Conservation (phyloP, 208 protist species). For the Acanthamoeba quina region DNA sequence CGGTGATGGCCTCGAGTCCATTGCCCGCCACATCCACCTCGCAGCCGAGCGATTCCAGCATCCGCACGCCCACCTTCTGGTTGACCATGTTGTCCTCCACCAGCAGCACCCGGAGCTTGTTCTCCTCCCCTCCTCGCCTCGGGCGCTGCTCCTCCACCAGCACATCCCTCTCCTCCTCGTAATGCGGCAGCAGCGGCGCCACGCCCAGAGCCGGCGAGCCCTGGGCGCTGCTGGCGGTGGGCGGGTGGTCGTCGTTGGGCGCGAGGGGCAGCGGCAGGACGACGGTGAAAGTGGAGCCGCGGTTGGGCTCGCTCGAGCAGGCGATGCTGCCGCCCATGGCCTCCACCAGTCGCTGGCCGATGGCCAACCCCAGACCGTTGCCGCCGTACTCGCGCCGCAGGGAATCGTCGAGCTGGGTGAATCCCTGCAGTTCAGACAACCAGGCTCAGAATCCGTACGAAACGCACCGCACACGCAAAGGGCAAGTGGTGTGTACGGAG, state of each 20-base stretch:
- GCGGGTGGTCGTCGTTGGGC: too few relatives aligned
- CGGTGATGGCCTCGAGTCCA: not conserved
- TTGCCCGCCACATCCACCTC: not conserved
- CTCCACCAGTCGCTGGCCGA: constrained; percentile 79
- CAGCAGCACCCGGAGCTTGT: not conserved
- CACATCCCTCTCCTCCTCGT: not conserved
- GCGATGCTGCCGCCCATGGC: not conserved
- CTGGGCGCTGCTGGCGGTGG: not conserved
- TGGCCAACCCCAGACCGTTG: constrained; percentile 81
- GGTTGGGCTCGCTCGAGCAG: not conserved
- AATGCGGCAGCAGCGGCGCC: too few relatives aligned
- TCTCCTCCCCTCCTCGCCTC: not conserved
- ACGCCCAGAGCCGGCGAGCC: too few relatives aligned
- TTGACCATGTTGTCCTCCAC: constrained; percentile 25
- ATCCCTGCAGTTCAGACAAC: constrained; percentile 71
- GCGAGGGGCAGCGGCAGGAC: not conserved
- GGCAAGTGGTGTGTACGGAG: not conserved
- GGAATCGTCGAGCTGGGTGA: constrained; percentile 72
- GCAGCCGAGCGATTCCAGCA: not conserved
- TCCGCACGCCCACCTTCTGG: constrained; percentile 15
- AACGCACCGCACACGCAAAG: too few relatives aligned
- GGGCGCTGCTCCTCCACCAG: not conserved
- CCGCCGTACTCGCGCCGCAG: constrained; percentile 77
- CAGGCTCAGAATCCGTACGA: not conserved
- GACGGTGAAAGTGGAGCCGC: not conserved